phyloP scores from a whole-genome alignment of 257 asterid genomes.

The Cinchona pubescens region DNA sequence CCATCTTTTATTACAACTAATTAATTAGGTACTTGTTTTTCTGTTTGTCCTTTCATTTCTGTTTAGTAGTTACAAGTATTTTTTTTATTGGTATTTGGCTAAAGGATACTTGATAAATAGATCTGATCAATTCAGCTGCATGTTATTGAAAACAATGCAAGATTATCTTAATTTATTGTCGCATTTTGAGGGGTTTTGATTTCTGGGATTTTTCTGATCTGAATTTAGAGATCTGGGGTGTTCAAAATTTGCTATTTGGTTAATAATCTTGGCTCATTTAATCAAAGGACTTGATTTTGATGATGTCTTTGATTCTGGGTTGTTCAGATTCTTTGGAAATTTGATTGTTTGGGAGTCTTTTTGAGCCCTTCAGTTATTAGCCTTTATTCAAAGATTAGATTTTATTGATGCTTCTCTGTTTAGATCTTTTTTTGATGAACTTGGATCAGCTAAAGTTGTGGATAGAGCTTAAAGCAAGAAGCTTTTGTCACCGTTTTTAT shows the following conservation, averaged over 20 bases:
- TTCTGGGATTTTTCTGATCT: constrained; percentile 58
- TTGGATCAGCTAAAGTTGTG: constrained; percentile 30
- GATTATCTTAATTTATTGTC: constrained; percentile 36
- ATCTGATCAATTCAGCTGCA: constrained; percentile 47
- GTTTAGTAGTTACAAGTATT: constrained; percentile 5
- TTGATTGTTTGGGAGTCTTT: constrained; percentile 15
- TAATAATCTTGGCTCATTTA: constrained; percentile 33
- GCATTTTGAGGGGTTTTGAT: constrained; percentile 21
- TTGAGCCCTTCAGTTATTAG: constrained; percentile 3
- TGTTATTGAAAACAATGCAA: constrained; percentile 35
- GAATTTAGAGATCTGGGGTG: constrained; percentile 57
- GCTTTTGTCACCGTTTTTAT: neutral
- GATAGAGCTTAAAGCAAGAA: constrained; percentile 8
- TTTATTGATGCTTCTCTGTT: constrained; percentile 22
- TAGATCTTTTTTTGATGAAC: constrained; percentile 21
- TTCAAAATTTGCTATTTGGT: constrained; percentile 15
- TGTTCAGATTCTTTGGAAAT: constrained; percentile 27
- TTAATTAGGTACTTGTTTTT: neutral
- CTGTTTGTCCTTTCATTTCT: constrained; percentile 13
- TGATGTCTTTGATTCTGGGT: constrained; percentile 36
- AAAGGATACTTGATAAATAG: constrained; percentile 34
- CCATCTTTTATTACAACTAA: constrained; percentile 11
- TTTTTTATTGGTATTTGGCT: constrained; percentile 16
- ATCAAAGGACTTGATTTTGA: constrained; percentile 34
- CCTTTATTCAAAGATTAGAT: constrained; percentile 25